A percentile compares a stretch with the other conserved stretches of the same genome.
phyloP scores from a whole-genome alignment of 768 basidiomycete genomes.

The Macrolepiota fuliginosa region DNA sequence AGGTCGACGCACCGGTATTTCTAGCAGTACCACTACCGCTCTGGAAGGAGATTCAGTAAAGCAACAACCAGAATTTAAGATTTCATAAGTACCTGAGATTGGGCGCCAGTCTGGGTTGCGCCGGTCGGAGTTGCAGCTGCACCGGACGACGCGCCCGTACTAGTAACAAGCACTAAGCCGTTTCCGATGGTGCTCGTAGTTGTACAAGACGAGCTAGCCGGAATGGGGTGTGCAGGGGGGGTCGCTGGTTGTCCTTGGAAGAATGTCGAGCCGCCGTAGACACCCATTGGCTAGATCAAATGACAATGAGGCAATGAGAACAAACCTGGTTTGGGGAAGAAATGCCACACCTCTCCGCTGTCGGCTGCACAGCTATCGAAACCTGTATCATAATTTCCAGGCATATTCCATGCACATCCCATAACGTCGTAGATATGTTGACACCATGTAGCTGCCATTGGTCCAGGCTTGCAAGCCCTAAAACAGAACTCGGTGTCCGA shows the following conservation, averaged over 20 bases:
- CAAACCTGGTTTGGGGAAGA: slow-evolving; percentile 7
- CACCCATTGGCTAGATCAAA: slow-evolving; percentile 52
- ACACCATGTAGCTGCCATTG: slow-evolving; percentile 50
- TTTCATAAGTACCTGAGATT: not conserved
- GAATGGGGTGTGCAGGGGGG: slow-evolving; percentile 54
- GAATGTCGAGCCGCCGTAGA: slow-evolving; percentile 68
- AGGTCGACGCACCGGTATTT: not conserved
- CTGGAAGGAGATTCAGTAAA: not conserved
- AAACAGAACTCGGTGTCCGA: slow-evolving; percentile 64
- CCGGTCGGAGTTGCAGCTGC: slow-evolving; percentile 19
- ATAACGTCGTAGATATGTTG: slow-evolving; percentile 58
- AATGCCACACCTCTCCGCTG: slow-evolving; percentile 39
- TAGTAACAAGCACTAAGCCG: slow-evolving; percentile 26
- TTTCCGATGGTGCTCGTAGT: slow-evolving; percentile 51
- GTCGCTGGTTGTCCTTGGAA: slow-evolving; percentile 58
- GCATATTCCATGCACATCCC: slow-evolving; percentile 65
- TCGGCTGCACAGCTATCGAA: slow-evolving; percentile 56
- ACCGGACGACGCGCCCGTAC: slow-evolving; percentile 8
- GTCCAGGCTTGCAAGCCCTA: slow-evolving; percentile 60
- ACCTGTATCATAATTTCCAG: slow-evolving; percentile 43
- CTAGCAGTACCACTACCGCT: not conserved
- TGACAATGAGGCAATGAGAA: slow-evolving; percentile 2
- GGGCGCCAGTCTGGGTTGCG: not conserved
- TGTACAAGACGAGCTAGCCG: slow-evolving; percentile 60
- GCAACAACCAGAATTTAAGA: not conserved